Percentiles rank a stretch among this genome's conserved stretches.
Conservation (phyloP, 1,284 basidiomycete species). For the Cutaneotrichosporon spelunceum region DNA sequence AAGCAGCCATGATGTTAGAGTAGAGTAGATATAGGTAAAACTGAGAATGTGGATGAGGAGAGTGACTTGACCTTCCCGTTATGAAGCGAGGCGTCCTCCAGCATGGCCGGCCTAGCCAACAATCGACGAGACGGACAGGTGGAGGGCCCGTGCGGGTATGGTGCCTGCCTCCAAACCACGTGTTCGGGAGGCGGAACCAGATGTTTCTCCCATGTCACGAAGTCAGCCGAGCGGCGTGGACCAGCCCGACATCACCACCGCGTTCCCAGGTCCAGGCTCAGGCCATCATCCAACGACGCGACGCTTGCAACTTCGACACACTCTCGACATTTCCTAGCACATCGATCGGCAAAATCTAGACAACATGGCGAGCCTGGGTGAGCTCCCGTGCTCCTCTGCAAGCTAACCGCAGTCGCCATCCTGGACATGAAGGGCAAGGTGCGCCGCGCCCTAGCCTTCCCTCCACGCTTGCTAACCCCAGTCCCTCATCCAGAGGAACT, state of each 20-base stretch:
- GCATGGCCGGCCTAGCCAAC: background rate
- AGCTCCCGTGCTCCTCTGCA: slow-evolving; percentile 1
- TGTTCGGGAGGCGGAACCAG: background rate
- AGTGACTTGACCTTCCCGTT: background rate
- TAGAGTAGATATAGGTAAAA: background rate
- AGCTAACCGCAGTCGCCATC: slow-evolving; percentile 65
- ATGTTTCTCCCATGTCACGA: background rate
- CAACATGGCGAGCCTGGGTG: slow-evolving; percentile 42
- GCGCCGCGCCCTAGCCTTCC: background rate
- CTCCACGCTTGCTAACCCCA: slow-evolving; percentile 46
- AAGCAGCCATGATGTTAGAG: background rate
- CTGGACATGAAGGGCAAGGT: slow-evolving; percentile 91
- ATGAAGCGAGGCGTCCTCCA: background rate
- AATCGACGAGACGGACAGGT: background rate
- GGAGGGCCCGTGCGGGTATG: background rate
- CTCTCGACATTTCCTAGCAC: background rate
- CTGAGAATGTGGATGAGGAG: background rate
- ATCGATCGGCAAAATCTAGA: background rate
- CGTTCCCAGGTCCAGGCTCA: background rate
- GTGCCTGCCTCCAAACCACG: background rate
- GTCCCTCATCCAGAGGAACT: slow-evolving; percentile 94
- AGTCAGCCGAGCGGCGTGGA: background rate
- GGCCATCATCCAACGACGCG: background rate
- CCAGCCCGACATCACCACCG: background rate
- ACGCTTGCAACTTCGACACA: background rate